Evolutionary conservation across 148 eudicot genomes (phyloP), one percentile per base, ranked within the genome.

Genomic region (Chenopodium suecicum): DNA sequence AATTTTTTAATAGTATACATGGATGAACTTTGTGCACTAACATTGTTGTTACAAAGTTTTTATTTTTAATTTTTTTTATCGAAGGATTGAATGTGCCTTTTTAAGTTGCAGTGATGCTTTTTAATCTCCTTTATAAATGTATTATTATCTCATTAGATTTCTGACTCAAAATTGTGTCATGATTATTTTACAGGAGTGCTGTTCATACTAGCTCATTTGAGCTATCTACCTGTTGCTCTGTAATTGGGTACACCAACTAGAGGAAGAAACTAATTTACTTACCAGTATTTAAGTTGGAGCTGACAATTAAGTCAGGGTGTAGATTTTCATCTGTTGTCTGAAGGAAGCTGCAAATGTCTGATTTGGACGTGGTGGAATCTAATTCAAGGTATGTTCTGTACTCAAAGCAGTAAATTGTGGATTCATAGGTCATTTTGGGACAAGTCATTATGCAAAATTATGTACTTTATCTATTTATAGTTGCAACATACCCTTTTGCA

Each of bases 351-450:
- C 77, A 80, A 76, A 84, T 84, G 86, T 80, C 86, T 11, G 86
- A 80, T 76, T 58, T 84, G 77, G 86, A 80, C 80, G 86, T 80
- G 80, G 86, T 80, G 77, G 86, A 84, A 70, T 63, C 78, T 69
- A 80, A 80, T 71, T 48, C 79, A 14, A 80, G 86, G 86, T 84
- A 79, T 79, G 67, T 69, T 75, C 65, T 22, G 64, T 46, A 70
- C 34, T 47, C 22, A 41, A 37, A 70, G 32, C 31, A 37, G 23
- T 78, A 4, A 34, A 25, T 58, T 22, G 1, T 22, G 1, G 1
- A 46, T 70, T 54, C 48, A 17, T 62, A 17, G 6, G 8, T 23
- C 25, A 29, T 22, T 76, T 16, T 3, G 19, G 11, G 31, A 76
- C 75, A 44, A 69, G 37, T 74, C 74, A 58, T 73, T 65, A 29